These are phyloP conservation scores for Metschnikowia matae DNA, from an alignment of 805 yeast genomes.

Conservation along the genomic window DNA sequence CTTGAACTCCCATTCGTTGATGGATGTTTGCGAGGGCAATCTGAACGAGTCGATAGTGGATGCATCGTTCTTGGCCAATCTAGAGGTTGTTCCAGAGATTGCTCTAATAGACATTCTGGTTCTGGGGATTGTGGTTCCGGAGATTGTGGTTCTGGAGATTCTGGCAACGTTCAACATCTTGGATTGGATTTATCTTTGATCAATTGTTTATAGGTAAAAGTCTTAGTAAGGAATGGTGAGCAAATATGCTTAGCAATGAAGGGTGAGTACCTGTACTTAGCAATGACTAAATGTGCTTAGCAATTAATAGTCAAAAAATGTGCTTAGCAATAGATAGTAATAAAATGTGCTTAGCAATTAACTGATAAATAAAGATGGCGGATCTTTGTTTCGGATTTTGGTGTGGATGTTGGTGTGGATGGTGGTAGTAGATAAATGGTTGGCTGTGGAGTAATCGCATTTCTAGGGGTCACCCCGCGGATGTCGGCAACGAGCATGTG, in stretches of 20 bases:
- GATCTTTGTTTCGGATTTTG: no score
- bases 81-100: slow-evolving; percentile 1
- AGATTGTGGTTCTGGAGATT: slow-evolving; percentile 2
- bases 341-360: background rate
- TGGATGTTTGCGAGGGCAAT: slow-evolving; percentile 44
- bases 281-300: no score
- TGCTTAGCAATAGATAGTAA: background rate
- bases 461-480: background rate
- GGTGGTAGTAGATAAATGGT: no score
- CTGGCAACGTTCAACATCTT: slow-evolving; percentile 32
- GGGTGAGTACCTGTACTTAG: no score
- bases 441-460: background rate
- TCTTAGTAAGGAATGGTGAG: no score
- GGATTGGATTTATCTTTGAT: no score
- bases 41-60: slow-evolving; percentile 57
- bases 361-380: no score
- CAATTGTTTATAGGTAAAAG: background rate
- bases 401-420: no score
- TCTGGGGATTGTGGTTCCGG: background rate
- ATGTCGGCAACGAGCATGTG: slow-evolving; percentile 3
- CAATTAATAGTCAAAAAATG: no score
- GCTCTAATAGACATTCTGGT: slow-evolving; percentile 28
- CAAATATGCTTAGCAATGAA: no score
- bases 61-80: slow-evolving; percentile 49
- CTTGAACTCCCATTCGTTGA: slow-evolving; percentile 49